Evolutionary conservation across 2,329 filamentous ascomycete genomes (phyloP).

Genomic region (Rhynchosporium secalis): DNA sequence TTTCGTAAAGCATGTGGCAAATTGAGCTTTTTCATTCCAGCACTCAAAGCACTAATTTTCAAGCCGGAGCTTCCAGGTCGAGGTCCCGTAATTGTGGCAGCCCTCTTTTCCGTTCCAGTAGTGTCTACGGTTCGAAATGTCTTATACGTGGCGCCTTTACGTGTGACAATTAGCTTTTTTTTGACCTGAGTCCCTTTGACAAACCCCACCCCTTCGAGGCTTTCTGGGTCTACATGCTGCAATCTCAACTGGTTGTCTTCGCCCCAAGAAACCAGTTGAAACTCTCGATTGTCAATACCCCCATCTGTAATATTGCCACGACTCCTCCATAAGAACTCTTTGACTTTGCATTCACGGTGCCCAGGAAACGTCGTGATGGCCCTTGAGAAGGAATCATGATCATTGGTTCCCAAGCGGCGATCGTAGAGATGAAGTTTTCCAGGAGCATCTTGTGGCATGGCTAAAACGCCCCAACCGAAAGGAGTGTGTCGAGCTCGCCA

Average conservation of each 20-base stretch:
- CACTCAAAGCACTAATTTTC: constrained; percentile 37
- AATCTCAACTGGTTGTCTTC: constrained; percentile 80
- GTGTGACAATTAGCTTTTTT: constrained; percentile 69
- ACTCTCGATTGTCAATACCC: constrained; percentile 79
- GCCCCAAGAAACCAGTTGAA: constrained; percentile 91
- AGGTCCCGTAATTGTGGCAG: constrained; percentile 62
- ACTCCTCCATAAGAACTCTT: constrained; percentile 88
- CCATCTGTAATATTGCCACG: constrained; percentile 67
- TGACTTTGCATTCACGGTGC: constrained; percentile 67
- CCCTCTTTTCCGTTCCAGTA: constrained; percentile 56
- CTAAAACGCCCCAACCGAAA: constrained; percentile 81
- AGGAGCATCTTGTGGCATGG: constrained; percentile 89
- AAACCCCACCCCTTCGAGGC: constrained; percentile 70
- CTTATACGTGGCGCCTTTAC: constrained; percentile 82
- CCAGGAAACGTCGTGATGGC: constrained; percentile 61
- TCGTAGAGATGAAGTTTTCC: constrained; percentile 85
- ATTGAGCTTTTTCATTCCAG: constrained; percentile 46
- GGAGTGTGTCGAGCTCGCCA: constrained; percentile 91
- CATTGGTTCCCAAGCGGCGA: constrained; percentile 50
- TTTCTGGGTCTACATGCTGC: constrained; percentile 67
- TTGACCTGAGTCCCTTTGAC: constrained; percentile 65
- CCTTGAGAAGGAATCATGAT: constrained; percentile 46
- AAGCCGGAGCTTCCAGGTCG: constrained; percentile 48
- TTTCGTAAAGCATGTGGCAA: constrained; percentile 39
- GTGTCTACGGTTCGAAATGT: constrained; percentile 77